Evolutionary conservation across 2,329 filamentous ascomycete genomes (phyloP).

Genomic region (Aspergillus sp.): DNA sequence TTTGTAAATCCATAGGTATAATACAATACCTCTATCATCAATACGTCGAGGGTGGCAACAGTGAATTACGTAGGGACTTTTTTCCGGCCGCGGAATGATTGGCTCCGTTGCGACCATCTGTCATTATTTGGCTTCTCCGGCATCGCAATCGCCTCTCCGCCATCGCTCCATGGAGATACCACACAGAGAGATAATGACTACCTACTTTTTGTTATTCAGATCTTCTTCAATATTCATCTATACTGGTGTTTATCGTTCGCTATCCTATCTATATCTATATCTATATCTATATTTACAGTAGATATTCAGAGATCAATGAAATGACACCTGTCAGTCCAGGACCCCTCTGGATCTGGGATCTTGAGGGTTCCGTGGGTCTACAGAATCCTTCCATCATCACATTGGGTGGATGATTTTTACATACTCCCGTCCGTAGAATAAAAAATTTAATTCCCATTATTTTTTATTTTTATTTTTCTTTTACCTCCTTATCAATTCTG

Average conservation of each 20-base stretch:
- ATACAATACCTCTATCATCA: too few relatives aligned
- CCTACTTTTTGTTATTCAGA: too few relatives aligned
- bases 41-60: neutral
- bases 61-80: conserved; percentile 16
- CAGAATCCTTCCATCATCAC: conserved; percentile 1
- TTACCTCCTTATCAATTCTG: neutral
- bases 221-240: too few relatives aligned
- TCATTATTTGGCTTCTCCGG: neutral
- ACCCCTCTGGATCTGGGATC: conserved; percentile 7
- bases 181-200: too few relatives aligned
- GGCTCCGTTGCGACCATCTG: neutral
- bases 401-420: too few relatives aligned
- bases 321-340: conserved; percentile 7
- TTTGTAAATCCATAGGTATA: too few relatives aligned
- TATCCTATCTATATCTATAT: too few relatives aligned
- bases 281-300: too few relatives aligned
- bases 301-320: neutral
- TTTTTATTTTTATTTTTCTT: neutral
- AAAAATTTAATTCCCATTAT: too few relatives aligned
- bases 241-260: too few relatives aligned
- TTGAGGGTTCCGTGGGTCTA: conserved; percentile 13
- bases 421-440: too few relatives aligned
- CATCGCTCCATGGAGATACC: neutral
- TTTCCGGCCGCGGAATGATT: conserved; percentile 4
- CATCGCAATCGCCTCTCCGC: neutral